Percentiles rank a stretch among this genome's conserved stretches.
phyloP scores from a whole-genome alignment of 2,329 filamentous ascomycete species.

The Alternaria sp. region DNA sequence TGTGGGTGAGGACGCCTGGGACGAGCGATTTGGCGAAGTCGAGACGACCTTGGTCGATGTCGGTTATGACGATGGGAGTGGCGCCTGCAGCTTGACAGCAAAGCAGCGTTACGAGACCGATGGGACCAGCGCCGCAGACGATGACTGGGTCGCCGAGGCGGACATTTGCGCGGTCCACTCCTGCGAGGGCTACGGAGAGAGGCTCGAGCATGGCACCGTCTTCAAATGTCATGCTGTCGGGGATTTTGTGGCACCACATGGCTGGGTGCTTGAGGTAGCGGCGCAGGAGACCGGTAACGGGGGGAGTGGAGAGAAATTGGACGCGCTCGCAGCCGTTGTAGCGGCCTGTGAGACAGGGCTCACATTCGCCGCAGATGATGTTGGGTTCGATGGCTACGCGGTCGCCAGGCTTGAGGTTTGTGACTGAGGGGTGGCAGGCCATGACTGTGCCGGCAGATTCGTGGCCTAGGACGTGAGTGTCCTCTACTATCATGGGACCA shows the following conservation, averaged over 20 bases:
- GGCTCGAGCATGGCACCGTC: conserved; percentile 91
- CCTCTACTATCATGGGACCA: conserved; percentile 91
- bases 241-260: conserved; percentile 95
- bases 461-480: conserved; percentile 91
- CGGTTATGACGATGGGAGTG: conserved; percentile 89
- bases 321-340: conserved; percentile 95
- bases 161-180: conserved; percentile 82
- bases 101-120: conserved; percentile 86
- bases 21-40: conserved; percentile 85
- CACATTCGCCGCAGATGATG: conserved; percentile 88
- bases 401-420: conserved; percentile 80
- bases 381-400: conserved; percentile 94
- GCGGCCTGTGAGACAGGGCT: conserved; percentile 87
- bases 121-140: conserved; percentile 91
- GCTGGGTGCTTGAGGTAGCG: conserved; percentile 96
- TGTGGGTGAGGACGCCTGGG: conserved; percentile 80
- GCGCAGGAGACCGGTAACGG: conserved; percentile 83
- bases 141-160: conserved; percentile 85
- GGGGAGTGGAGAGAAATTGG: conserved; percentile 88
- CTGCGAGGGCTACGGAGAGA: conserved; percentile 85
- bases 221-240: conserved; percentile 83
- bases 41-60: conserved; percentile 87
- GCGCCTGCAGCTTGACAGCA: conserved; percentile 84
- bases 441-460: conserved; percentile 87
- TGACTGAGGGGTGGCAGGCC: conserved; percentile 82